Evolutionary conservation across 805 yeast species (phyloP).

Genomic region (Danielia reshetovae): DNA sequence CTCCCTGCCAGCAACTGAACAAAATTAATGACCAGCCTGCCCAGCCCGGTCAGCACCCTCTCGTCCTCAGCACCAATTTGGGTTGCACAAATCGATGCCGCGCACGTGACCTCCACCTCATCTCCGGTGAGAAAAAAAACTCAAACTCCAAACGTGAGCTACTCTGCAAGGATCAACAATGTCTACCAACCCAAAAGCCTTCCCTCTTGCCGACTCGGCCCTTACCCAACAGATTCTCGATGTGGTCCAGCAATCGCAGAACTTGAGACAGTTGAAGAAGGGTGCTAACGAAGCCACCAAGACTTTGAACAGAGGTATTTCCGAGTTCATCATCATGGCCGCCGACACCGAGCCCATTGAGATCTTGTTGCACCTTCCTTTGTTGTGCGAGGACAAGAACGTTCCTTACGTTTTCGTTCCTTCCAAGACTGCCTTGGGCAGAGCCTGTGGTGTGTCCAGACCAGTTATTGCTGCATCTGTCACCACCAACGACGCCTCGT

Average conservation of each 20-base stretch:
- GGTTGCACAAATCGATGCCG: too few relatives aligned
- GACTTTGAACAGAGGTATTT: slow-evolving; percentile 98
- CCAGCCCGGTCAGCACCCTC: too few relatives aligned
- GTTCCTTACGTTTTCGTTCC: slow-evolving; percentile 99
- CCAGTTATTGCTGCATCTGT: slow-evolving; percentile 98
- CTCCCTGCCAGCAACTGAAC: too few relatives aligned
- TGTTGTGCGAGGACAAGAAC: slow-evolving; percentile 98
- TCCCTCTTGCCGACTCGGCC: slow-evolving; percentile 96
- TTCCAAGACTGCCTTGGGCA: slow-evolving; percentile 96
- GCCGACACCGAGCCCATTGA: slow-evolving; percentile 99
- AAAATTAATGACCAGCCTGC: too few relatives aligned
- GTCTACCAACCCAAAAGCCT: slow-evolving; percentile 96
- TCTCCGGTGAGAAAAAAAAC: neutral
- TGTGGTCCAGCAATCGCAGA: slow-evolving; percentile 96
- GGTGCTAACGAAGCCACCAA: slow-evolving; percentile 99
- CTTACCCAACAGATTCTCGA: slow-evolving; percentile 95
- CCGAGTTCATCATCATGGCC: slow-evolving; percentile 99
- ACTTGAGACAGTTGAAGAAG: slow-evolving; percentile 96
- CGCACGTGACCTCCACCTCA: neutral
- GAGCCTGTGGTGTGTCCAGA: slow-evolving; percentile 99
- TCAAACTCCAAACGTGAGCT: slow-evolving; percentile 22
- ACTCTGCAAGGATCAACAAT: slow-evolving; percentile 39
- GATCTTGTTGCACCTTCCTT: slow-evolving; percentile 93
- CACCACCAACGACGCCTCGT: slow-evolving; percentile 97
- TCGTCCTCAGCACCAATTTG: too few relatives aligned